phyloP scores from a whole-genome alignment of 257 asterid genomes.

The Forsythia suspensa region DNA sequence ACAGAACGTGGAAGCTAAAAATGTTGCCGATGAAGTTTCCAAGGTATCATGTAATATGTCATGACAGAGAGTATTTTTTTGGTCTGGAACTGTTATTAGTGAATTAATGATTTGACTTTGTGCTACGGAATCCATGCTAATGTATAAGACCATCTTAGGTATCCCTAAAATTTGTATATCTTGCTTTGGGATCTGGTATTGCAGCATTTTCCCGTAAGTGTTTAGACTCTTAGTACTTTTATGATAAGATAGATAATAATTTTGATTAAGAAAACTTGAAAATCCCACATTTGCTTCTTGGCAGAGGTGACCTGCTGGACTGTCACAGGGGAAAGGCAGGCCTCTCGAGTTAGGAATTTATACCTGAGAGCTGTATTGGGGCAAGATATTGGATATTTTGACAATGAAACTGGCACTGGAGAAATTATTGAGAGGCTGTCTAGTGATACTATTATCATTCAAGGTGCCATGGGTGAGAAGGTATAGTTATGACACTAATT shows the following conservation, averaged over 20 bases:
- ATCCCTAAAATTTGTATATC: constrained; percentile 48
- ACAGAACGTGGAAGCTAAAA: constrained; percentile 24
- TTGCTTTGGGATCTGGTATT: constrained; percentile 58
- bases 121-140: background rate
- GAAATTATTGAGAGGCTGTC: constrained; percentile 55
- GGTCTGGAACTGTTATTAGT: background rate
- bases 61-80: background rate
- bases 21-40: constrained; percentile 46
- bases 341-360: constrained; percentile 52
- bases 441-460: constrained; percentile 46
- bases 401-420: constrained; percentile 56
- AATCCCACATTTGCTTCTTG: background rate
- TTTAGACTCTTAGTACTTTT: background rate
- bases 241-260: background rate
- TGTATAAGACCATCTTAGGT: constrained; percentile 36
- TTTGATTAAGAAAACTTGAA: background rate
- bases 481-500: constrained; percentile 21
- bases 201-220: constrained; percentile 57
- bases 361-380: constrained; percentile 51
- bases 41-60: constrained; percentile 35
- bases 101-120: background rate
- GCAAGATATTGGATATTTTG: constrained; percentile 67
- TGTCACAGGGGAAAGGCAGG: constrained; percentile 74
- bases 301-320: constrained; percentile 77
- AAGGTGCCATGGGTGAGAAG: constrained; percentile 80